These are phyloP conservation scores for Nicotiana knightiana DNA, from an alignment of 257 asterid species.

Conservation along the genomic window DNA sequence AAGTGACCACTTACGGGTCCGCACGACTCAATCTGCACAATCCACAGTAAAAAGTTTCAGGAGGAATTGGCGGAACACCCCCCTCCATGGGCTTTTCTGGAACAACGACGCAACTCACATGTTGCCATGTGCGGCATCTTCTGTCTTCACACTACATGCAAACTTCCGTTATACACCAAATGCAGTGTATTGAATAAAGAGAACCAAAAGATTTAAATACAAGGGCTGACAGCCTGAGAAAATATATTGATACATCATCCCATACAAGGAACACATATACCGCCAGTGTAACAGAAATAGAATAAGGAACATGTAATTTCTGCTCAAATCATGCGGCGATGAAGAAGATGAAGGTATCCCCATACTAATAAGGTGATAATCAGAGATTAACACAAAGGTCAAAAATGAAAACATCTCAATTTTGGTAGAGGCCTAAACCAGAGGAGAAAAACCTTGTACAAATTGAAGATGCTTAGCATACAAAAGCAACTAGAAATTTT, in stretches of 20 bases:
- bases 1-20: slow-evolving; percentile 80
- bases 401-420: not conserved
- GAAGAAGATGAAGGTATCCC: not conserved
- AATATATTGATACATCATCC: not conserved
- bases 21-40: slow-evolving; percentile 82
- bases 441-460: not conserved
- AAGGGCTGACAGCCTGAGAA: not conserved
- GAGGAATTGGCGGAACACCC: slow-evolving; percentile 43
- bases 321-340: not conserved
- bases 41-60: slow-evolving; percentile 80
- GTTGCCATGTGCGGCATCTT: slow-evolving; percentile 86
- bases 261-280: not conserved
- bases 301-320: not conserved
- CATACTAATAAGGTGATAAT: not conserved
- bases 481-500: not conserved
- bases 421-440: not conserved
- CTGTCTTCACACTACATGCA: slow-evolving; percentile 85
- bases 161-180: slow-evolving; percentile 7
- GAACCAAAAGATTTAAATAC: not conserved
- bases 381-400: not conserved
- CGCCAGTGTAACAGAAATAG: not conserved
- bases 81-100: slow-evolving; percentile 75
- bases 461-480: not conserved
- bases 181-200: not conserved
- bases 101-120: slow-evolving; percentile 74